Conservation (phyloP, 1,139 yeast species). For the Yarrowia galli region DNA sequence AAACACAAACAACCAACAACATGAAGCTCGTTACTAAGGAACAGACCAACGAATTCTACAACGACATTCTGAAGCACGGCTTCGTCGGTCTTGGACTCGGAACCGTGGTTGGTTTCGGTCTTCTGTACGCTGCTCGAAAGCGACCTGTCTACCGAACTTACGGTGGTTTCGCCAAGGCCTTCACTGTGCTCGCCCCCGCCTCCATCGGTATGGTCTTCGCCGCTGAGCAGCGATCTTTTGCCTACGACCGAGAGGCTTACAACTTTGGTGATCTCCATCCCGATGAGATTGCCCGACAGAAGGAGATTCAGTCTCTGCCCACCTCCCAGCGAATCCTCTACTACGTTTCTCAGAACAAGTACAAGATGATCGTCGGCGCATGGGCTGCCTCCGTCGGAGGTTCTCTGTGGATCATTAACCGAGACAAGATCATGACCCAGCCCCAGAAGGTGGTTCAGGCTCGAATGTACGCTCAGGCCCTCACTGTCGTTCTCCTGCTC, state of each 20-base stretch:
- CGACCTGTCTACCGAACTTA: constrained; percentile 42
- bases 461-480: constrained; percentile 91
- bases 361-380: constrained; percentile 74
- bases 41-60: constrained; percentile 69
- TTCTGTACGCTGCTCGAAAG: constrained; percentile 42
- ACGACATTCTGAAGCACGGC: constrained; percentile 66
- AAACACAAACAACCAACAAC: constrained; percentile 36
- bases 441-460: constrained; percentile 92
- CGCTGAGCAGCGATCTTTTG: constrained; percentile 46
- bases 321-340: constrained; percentile 36
- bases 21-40: constrained; percentile 76
- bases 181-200: constrained; percentile 44
- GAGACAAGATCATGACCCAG: constrained; percentile 76
- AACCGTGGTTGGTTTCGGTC: constrained; percentile 58
- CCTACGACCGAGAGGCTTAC: constrained; percentile 43
- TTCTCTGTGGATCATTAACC: constrained; percentile 77
- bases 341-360: constrained; percentile 60
- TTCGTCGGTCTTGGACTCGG: constrained; percentile 68
- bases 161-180: constrained; percentile 44
- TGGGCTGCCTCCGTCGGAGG: constrained; percentile 92
- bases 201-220: constrained; percentile 45
- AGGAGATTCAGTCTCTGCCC: constrained; percentile 38
- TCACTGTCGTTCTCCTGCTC: constrained; percentile 54
- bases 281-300: constrained; percentile 40
- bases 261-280: constrained; percentile 36